Conservation (phyloP, 352 stramenopile genomes). For the Phytophthora aleatoria region DNA sequence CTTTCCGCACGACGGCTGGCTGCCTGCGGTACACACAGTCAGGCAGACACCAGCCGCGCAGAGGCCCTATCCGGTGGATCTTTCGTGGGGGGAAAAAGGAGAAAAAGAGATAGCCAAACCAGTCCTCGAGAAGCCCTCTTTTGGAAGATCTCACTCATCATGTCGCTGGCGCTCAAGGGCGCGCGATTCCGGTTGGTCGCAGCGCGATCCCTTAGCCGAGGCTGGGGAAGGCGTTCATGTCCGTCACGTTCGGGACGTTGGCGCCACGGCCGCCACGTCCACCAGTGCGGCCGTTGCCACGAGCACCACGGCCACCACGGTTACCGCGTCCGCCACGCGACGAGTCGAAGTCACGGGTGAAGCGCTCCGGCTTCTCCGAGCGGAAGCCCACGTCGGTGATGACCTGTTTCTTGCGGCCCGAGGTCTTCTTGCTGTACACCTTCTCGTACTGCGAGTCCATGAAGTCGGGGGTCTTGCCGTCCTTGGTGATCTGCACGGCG, state of each 20-base stretch:
- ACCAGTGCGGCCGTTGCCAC: constrained; percentile 48
- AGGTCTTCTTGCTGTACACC: constrained; percentile 96
- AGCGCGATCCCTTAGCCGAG: constrained; percentile 60
- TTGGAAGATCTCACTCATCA: constrained; percentile 58
- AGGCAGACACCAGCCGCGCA: constrained; percentile 48
- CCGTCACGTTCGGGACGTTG: constrained; percentile 71
- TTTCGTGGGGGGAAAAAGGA: constrained; percentile 62
- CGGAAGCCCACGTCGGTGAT: constrained; percentile 89
- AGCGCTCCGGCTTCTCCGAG: constrained; percentile 68
- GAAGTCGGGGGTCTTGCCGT: constrained; percentile 89
- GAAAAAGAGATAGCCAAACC: constrained; percentile 54
- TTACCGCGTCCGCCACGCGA: constrained; percentile 56
- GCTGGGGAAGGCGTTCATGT: constrained; percentile 87
- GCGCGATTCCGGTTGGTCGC: constrained; percentile 36
- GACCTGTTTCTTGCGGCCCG: constrained; percentile 93
- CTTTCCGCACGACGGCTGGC: constrained; percentile 51
- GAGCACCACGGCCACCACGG: constrained; percentile 59
- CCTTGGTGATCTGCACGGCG: constrained; percentile 78
- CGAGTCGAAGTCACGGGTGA: constrained; percentile 66
- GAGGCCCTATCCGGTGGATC: constrained; percentile 70
- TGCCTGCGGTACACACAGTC: constrained; percentile 39
- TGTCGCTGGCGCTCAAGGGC: constrained; percentile 51
- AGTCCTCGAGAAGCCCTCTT: constrained; percentile 44
- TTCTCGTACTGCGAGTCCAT: constrained; percentile 91
- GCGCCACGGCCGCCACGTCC: constrained; percentile 41